Conservation (phyloP, 2,329 filamentous ascomycete species). For the Fusarium tjaetaba region DNA sequence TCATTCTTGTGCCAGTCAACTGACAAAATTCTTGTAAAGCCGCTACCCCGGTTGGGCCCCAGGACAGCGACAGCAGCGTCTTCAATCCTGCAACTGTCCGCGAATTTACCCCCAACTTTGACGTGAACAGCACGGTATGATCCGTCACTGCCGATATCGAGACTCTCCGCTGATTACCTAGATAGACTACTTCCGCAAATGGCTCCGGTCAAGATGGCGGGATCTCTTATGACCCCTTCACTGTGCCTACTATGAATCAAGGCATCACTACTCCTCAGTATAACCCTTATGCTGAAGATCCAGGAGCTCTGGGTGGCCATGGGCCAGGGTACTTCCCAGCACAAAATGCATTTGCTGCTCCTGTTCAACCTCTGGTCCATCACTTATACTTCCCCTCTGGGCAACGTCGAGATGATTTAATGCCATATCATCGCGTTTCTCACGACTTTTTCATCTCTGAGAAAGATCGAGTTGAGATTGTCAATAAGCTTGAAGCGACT, state of each 20-base stretch:
- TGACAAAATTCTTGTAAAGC: slow-evolving; percentile 39
- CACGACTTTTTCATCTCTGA: slow-evolving; percentile 95
- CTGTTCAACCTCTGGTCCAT: slow-evolving; percentile 79
- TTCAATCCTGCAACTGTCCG: slow-evolving; percentile 68
- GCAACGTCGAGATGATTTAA: slow-evolving; percentile 81
- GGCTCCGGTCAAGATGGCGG: slow-evolving; percentile 59
- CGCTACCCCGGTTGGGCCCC: slow-evolving; percentile 51
- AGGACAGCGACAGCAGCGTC: slow-evolving; percentile 55
- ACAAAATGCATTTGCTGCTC: slow-evolving; percentile 61
- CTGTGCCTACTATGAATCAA: slow-evolving; percentile 65
- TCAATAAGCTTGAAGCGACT: slow-evolving; percentile 87
- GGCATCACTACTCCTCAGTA: slow-evolving; percentile 62
- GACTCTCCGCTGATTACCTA: neutral
- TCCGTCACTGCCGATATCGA: neutral
- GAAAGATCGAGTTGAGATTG: slow-evolving; percentile 84
- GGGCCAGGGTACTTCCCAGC: slow-evolving; percentile 74
- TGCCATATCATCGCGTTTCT: slow-evolving; percentile 84
- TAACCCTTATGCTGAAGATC: slow-evolving; percentile 84
- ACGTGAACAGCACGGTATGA: slow-evolving; percentile 60
- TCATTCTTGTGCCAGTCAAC: neutral
- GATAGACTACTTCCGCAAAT: slow-evolving; percentile 54
- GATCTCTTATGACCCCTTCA: slow-evolving; percentile 69
- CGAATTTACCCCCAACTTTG: slow-evolving; percentile 70
- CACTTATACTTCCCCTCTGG: slow-evolving; percentile 92
- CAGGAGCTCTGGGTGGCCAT: slow-evolving; percentile 63